These are phyloP conservation scores for Sesbania bispinosa DNA, from an alignment of 306 rosid genomes.

Conservation along the genomic window DNA sequence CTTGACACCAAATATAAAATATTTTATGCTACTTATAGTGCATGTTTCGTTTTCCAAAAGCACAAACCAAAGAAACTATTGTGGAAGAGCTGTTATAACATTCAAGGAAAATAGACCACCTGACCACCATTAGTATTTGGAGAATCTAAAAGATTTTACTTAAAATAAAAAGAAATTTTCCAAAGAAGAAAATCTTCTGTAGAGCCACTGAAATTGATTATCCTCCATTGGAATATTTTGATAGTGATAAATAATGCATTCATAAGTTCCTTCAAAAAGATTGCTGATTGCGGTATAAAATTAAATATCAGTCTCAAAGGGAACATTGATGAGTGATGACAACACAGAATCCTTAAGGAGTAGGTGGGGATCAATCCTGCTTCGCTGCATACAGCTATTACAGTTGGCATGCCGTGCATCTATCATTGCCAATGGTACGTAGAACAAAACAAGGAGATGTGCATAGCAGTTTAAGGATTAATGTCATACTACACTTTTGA, in stretches of 20 bases:
- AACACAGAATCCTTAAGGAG: slow-evolving; percentile 25
- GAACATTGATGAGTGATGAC: slow-evolving; percentile 21
- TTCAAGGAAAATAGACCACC: slow-evolving; percentile 12
- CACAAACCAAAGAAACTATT: not conserved
- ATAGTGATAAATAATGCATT: not conserved
- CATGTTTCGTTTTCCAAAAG: slow-evolving; percentile 16
- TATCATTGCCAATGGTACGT: slow-evolving; percentile 9
- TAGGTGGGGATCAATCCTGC: slow-evolving; percentile 18
- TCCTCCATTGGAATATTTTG: no score
- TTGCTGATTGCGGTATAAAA: not conserved
- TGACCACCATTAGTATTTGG: not conserved
- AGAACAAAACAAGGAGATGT: slow-evolving; percentile 15
- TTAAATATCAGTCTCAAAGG: not conserved
- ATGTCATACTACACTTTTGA: slow-evolving; percentile 18
- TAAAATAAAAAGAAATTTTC: no score
- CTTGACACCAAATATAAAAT: slow-evolving; percentile 18
- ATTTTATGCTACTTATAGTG: not conserved
- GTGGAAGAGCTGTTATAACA: not conserved
- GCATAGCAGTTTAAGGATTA: not conserved
- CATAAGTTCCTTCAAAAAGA: not conserved
- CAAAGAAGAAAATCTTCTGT: no score
- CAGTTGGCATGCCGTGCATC: slow-evolving; percentile 31
- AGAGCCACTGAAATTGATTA: no score
- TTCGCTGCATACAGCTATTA: slow-evolving; percentile 37
- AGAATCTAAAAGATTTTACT: slow-evolving; percentile 18